Conservation (phyloP, 306 rosid genomes). For the Corylus avellana region DNA sequence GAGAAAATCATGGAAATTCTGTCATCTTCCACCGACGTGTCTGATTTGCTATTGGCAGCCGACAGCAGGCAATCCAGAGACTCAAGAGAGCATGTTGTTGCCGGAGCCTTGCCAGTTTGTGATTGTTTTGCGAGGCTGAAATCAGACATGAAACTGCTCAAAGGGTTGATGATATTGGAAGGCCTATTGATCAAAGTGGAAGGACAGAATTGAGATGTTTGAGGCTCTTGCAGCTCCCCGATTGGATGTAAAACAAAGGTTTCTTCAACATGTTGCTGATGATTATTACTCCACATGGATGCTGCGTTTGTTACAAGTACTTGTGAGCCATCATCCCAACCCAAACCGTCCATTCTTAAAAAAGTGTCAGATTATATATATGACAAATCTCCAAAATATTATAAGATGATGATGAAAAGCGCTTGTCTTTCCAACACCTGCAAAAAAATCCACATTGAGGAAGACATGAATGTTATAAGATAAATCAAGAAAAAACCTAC, state of each 20-base stretch:
- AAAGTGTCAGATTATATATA: conserved; percentile 4
- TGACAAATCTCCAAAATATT: conserved; percentile 26
- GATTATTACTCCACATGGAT: conserved; percentile 50
- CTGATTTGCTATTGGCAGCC: conserved; percentile 51
- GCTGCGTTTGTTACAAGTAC: conserved; percentile 21
- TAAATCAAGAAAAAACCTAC: background rate
- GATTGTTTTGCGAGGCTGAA: conserved; percentile 40
- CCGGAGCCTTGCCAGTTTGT: conserved; percentile 26
- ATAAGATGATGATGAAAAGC: conserved; percentile 12
- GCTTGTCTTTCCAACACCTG: background rate
- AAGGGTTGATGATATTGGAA: conserved; percentile 15
- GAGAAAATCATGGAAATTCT: conserved; percentile 59
- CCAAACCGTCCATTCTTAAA: conserved; percentile 57
- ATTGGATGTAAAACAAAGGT: conserved; percentile 33
- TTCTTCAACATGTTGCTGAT: conserved; percentile 52
- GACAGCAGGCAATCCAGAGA: conserved; percentile 59
- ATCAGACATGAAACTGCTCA: conserved; percentile 30
- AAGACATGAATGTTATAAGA: background rate
- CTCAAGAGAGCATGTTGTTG: conserved; percentile 37
- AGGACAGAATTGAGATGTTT: conserved; percentile 9
- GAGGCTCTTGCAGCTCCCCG: conserved; percentile 44
- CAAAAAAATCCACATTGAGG: background rate
- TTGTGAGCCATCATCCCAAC: conserved; percentile 56
- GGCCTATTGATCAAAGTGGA: conserved; percentile 13
- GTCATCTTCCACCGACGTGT: conserved; percentile 40